Conservation (phyloP, 495 filamentous ascomycete genomes). For the Penicillium psychrofluorescens region DNA sequence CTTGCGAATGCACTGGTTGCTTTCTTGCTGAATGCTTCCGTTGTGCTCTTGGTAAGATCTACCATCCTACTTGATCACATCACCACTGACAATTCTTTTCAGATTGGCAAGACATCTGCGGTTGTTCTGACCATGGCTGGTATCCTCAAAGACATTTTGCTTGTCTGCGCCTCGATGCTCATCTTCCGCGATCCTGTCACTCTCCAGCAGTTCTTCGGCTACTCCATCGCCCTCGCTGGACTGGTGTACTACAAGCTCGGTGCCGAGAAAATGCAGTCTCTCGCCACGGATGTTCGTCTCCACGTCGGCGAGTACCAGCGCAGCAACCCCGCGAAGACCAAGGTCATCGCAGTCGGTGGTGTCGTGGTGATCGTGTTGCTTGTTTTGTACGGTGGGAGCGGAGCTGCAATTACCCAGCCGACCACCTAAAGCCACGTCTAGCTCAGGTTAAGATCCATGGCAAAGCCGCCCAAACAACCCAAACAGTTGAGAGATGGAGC, state of each 20-base stretch:
- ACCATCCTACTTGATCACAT: neutral
- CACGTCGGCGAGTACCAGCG: slow-evolving; percentile 44
- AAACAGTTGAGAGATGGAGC: too few relatives aligned
- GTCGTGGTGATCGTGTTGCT: slow-evolving; percentile 52
- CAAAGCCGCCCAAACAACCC: too few relatives aligned
- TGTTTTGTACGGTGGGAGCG: slow-evolving; percentile 38
- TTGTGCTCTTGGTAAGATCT: slow-evolving; percentile 72
- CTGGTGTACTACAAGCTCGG: slow-evolving; percentile 94
- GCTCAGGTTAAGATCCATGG: too few relatives aligned
- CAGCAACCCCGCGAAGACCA: slow-evolving; percentile 58
- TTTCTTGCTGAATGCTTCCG: slow-evolving; percentile 79
- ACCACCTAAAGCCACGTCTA: slow-evolving; percentile 8
- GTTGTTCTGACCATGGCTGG: slow-evolving; percentile 92
- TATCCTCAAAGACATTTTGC: slow-evolving; percentile 91
- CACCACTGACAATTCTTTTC: slow-evolving; percentile 17
- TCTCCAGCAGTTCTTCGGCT: slow-evolving; percentile 78
- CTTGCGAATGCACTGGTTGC: slow-evolving; percentile 72
- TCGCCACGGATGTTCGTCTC: slow-evolving; percentile 50
- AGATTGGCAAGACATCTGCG: slow-evolving; percentile 94
- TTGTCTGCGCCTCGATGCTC: slow-evolving; percentile 76
- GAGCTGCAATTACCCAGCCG: slow-evolving; percentile 8
- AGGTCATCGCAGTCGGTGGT: slow-evolving; percentile 51
- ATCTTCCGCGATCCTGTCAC: slow-evolving; percentile 81
- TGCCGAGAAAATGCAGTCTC: slow-evolving; percentile 62
- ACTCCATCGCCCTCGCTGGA: slow-evolving; percentile 78